Evolutionary conservation across 768 basidiomycete genomes (phyloP).

Genomic region (Hygrophoropsis aurantiaca): DNA sequence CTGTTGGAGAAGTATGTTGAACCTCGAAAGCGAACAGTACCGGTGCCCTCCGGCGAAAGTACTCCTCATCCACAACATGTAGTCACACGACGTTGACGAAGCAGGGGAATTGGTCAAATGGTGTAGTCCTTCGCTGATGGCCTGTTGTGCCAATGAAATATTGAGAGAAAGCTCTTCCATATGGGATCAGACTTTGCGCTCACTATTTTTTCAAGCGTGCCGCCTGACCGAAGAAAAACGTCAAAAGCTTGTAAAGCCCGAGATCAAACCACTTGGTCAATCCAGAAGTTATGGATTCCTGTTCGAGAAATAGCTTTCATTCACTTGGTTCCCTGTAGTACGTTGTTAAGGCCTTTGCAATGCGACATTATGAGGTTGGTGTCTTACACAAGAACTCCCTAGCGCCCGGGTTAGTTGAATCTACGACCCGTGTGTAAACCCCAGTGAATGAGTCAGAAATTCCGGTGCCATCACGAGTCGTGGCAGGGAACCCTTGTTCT

Average conservation of each 20-base stretch:
- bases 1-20: constrained; percentile 35
- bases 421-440: constrained; percentile 35
- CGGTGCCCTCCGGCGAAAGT: constrained; percentile 37
- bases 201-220: constrained; percentile 35
- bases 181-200: constrained; percentile 24
- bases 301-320: constrained; percentile 37
- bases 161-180: constrained; percentile 32
- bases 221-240: constrained; percentile 19
- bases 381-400: constrained; percentile 36
- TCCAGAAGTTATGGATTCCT: constrained; percentile 39
- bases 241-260: background rate
- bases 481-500: constrained; percentile 30
- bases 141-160: constrained; percentile 39
- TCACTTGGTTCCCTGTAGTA: constrained; percentile 30
- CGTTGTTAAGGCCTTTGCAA: background rate
- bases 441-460: constrained; percentile 36
- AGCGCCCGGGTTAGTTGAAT: constrained; percentile 37
- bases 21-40: constrained; percentile 35
- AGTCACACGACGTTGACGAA: constrained; percentile 25
- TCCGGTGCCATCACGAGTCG: constrained; percentile 35
- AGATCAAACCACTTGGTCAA: constrained; percentile 33
- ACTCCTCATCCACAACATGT: constrained; percentile 35
- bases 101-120: constrained; percentile 27
- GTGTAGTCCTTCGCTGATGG: constrained; percentile 35
- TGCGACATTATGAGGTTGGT: background rate